Percentiles rank a stretch among this genome's conserved stretches.
Conservation (phyloP, 108 stramenopile species). For the Cylindrotheca fusiformis region DNA sequence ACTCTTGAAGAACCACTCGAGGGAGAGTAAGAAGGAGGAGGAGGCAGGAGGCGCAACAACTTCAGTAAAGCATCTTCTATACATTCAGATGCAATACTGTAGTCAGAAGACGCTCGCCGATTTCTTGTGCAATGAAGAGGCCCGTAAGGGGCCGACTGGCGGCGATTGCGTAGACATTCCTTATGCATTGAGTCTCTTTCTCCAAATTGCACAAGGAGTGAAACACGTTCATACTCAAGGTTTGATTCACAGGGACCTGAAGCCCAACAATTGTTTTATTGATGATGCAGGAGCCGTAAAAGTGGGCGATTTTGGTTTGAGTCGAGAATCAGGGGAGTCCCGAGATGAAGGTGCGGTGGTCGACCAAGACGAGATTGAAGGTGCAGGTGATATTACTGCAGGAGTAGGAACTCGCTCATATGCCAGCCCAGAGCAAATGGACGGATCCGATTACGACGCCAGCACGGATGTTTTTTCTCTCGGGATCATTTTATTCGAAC, state of each 20-base stretch:
- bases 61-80: conserved; percentile 60
- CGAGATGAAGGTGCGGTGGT: conserved; percentile 9
- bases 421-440: conserved; percentile 93
- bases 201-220: conserved; percentile 89
- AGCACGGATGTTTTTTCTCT: conserved; percentile 93
- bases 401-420: conserved; percentile 94
- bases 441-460: conserved; percentile 85
- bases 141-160: conserved; percentile 38
- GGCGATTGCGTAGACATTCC: conserved; percentile 60
- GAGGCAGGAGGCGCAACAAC: background rate
- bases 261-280: conserved; percentile 88
- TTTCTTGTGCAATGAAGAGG: conserved; percentile 61
- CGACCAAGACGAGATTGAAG: conserved; percentile 3
- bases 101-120: conserved; percentile 83
- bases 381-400: conserved; percentile 53
- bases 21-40: conserved; percentile 1
- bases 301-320: conserved; percentile 87
- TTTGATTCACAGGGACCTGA: conserved; percentile 94
- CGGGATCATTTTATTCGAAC: conserved; percentile 93
- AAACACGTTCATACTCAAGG: conserved; percentile 90
- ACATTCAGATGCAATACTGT: conserved; percentile 98
- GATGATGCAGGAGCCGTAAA: conserved; percentile 76
- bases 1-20: conserved; percentile 2
- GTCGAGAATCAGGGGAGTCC: conserved; percentile 51
- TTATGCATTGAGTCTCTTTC: conserved; percentile 72